phyloP scores from a whole-genome alignment of 2,329 filamentous ascomycete species.

The Aschersonia sp. region DNA sequence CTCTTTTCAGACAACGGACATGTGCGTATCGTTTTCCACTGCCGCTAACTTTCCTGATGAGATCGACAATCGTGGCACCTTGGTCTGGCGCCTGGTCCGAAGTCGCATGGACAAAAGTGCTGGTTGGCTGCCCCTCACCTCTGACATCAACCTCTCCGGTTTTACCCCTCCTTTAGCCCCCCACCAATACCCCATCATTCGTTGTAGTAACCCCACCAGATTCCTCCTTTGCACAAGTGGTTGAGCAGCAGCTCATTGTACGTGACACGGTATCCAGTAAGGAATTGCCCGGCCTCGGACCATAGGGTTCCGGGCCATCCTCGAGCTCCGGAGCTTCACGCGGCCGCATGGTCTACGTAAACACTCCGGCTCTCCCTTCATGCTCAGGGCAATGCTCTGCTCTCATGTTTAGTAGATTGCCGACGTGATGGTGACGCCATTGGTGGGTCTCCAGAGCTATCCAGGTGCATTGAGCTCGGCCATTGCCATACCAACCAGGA shows the following conservation, averaged over 20 bases:
- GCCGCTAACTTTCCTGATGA: not conserved
- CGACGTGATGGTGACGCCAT: conserved; percentile 2
- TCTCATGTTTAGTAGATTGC: no score
- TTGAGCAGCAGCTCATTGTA: no score
- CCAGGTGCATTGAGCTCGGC: not conserved
- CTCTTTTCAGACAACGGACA: not conserved
- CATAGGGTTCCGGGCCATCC: no score
- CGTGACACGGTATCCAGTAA: no score
- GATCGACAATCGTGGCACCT: not conserved
- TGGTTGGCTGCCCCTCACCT: not conserved
- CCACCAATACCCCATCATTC: not conserved
- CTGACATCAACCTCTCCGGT: not conserved
- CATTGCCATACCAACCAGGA: not conserved
- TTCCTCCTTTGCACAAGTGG: not conserved
- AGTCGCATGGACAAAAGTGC: not conserved
- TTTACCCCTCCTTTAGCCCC: not conserved
- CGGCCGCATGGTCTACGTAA: no score
- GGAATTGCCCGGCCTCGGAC: no score
- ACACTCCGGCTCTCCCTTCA: not conserved
- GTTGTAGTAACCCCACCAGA: not conserved
- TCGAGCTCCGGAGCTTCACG: no score
- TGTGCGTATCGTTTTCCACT: not conserved
- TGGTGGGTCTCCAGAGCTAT: conserved; percentile 2
- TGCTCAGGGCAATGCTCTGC: not conserved
- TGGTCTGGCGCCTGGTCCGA: not conserved